Base-by-base conservation (phyloP, 441 rosid genomes). In the Erysimum cheiri region DNA sequence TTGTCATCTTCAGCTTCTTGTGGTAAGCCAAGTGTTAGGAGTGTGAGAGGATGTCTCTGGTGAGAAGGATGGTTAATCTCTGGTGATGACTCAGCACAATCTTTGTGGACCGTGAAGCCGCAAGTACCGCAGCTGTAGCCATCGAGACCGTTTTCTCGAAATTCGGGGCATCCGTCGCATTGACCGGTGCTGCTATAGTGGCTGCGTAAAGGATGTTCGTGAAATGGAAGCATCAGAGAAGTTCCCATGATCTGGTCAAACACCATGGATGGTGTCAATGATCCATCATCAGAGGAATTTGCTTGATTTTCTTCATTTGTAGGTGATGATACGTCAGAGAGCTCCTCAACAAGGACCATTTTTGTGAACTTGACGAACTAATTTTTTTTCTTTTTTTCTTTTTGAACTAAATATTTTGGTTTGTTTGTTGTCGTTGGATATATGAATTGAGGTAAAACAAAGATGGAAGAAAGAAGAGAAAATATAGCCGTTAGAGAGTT, bases 51-150 rank as follows among this genome's bases (percentile, higher is more conserved):
- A 55, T 67, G 72, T 67, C 70, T 49, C 43, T 9, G 19, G 43
- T 67, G 71, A 53, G 71, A 54, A 7, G 61, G 53, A 31, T 67
- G 63, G 22, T 67, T 67, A 19, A 55, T 67, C 19, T 67, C 54
- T 15, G 8, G 40, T 1, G 53, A 29, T 31, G 71, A 67, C 10
- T 67, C 44, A 1, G 62, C 62, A 43, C 71, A 67, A 10, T 54
- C 71, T 19, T 55, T 67, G 43, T 65, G 70, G 7, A 14, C 43
- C 5, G 13, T 13, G 50, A 65, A n/a, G 19, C 28, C 24, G 57
- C 68, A 64, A 2, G 41, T 26, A 0, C 15, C 4, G 40, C 70
- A 65, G 17, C 0, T 39, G 14, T 65, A 65, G 49, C 60, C 60
- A 1, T 5, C 0, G 7, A 65, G 22, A 48, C 57, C 44, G 33